Evolutionary conservation across 2,329 filamentous ascomycete species (phyloP), one percentile per base, ranked within the genome.

Genomic region (Salinomyces thailandicus): DNA sequence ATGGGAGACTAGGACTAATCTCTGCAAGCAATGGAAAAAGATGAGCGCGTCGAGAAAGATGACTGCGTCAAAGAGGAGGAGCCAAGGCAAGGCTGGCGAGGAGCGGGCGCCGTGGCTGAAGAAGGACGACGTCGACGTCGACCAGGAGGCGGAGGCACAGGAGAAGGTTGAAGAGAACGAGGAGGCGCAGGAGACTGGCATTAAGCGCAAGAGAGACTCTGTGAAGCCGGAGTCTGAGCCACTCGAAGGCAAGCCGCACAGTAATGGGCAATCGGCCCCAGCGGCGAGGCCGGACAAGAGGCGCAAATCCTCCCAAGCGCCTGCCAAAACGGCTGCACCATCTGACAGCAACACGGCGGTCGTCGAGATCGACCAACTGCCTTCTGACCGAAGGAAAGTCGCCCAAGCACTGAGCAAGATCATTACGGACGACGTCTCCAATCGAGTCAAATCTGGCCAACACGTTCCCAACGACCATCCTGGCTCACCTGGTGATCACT

Each of bases 381-480:
- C 85, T 1, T 73, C 77, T 14, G 69, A 75, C 22, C 79, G 87
- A 44, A 78, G 77, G 51, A 76, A 73, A 19, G 72, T 77, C 12
- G 85, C 83, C 6, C 77, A 75, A 47, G 75, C 77, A 15, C 61
- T 96, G 18, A 69, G 76, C 47, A 85, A 81, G 47, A 73, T 77
- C 12, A 74, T 95, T 28, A 61, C 68, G 28, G 70, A 77, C 36
- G 71, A 80, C 39, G 71, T 93, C 39, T 68, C 71, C n/a, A 60
- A 68, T 22, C 75, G 82, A 20, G 72, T 79, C 45, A 83, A 85
- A 58, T 68, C 73, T 37, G 73, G 75, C 7, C 79, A 79, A 48
- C 63, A 66, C 17, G 62, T 86, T 13, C 71, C 77, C 1, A 70
- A 78, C 34, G 69, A 77, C 37, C 76, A 75, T 0, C 67, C 73